Evolutionary conservation across 306 rosid genomes (phyloP).

Genomic region (Citrullus mucosospermus): DNA sequence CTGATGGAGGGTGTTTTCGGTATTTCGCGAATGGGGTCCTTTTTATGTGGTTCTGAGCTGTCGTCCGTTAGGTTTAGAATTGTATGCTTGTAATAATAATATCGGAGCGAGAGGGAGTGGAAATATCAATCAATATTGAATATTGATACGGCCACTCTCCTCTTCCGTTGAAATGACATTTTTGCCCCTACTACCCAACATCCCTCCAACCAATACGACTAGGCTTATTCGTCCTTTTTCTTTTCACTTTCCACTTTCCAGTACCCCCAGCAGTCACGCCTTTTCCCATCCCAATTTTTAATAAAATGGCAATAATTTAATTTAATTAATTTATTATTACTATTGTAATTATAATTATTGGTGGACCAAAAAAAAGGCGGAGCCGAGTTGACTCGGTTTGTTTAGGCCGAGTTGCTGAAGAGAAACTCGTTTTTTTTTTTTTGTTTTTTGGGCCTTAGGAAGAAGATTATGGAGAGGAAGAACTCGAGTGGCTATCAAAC

Average conservation of each 20-base stretch:
- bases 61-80: conserved; percentile 5
- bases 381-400: not conserved
- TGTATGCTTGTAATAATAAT: conserved; percentile 1
- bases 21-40: not conserved
- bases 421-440: not conserved
- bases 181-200: not conserved
- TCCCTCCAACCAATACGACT: not conserved
- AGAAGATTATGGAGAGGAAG: conserved; percentile 54
- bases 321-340: not conserved
- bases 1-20: not conserved
- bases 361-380: not conserved
- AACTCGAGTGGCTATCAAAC: conserved; percentile 79
- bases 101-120: not conserved
- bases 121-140: not conserved
- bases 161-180: not conserved
- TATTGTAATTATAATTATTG: not conserved
- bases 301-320: not conserved
- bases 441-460: not conserved
- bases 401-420: conserved; percentile 8
- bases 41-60: conserved; percentile 4
- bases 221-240: not conserved
- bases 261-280: conserved; percentile 8
- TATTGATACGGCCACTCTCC: not conserved
- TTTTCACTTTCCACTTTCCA: not conserved
- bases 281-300: not conserved